Base-by-base conservation (phyloP, 1,284 basidiomycete species). In the Pyrrhoderma noxium region DNA sequence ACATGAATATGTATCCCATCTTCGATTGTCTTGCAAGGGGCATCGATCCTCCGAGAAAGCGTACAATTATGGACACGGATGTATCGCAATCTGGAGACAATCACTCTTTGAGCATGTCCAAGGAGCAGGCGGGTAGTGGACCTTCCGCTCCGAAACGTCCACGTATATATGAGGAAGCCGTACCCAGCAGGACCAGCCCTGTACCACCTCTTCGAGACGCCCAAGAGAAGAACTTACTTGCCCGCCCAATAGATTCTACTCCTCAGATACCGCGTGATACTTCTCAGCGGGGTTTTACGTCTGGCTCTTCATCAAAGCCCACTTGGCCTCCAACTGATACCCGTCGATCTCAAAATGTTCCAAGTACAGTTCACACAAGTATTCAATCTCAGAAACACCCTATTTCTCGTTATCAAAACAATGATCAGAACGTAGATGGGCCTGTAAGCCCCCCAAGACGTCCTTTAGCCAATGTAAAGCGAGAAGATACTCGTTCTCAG, bases 11-110 rank as follows among this genome's bases (percentile, higher is more conserved):
- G 52, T 35, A 42, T 43, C 19, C n/a, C 41, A 39, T 45, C 21
- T 49, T 49, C 36, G 52, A 49, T 36, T 53, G 52, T 23, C 52
- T 53, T 25, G 22, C 35, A 8, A 36, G 25, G 13, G 52, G 47
- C n/a, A 14, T 49, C 22, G 46, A 49, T 13, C 47, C 36, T 2
- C 52, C 47, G 47, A 35, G 23, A 41, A 53, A 49, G 31, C 51
- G 45, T 9, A n/a, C 38, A 1, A 41, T 27, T 8, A 8, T 35
- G 1, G 52, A 53, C n/a, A 38, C 19, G 16, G 51, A 48, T 16
- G 39, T 37, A 25, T 42, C 51, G 18, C 45, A 34, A n/a, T 22
- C 27, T 14, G 38, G 36, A 16, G 51, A 41, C 34, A 19, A 22
- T 9, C 49, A 21, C 23, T 45, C 41, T 37, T 45, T 23, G 7